phyloP scores from a whole-genome alignment of 2,329 filamentous ascomycete species.

The Uncinocarpus reesii region DNA sequence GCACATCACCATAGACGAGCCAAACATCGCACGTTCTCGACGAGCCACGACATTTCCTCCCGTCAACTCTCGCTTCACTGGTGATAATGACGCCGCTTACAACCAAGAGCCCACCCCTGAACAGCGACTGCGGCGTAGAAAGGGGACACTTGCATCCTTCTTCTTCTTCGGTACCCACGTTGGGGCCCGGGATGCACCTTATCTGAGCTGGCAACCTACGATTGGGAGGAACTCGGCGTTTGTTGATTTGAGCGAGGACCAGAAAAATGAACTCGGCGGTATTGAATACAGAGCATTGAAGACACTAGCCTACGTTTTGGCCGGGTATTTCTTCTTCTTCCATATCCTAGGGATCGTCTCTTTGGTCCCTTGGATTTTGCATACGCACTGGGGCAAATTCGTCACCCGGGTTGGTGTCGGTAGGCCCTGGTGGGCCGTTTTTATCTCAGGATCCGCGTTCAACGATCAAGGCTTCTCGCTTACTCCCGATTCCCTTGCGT shows the following conservation, averaged over 20 bases:
- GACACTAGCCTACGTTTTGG: constrained; percentile 66
- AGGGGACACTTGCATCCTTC: constrained; percentile 22
- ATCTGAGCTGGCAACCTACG: constrained; percentile 88
- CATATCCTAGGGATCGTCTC: constrained; percentile 64
- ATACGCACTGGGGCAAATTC: constrained; percentile 53
- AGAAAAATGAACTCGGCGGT: constrained; percentile 87
- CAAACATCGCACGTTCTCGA: constrained; percentile 29
- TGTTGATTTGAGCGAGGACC: constrained; percentile 73
- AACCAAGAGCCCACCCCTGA: constrained; percentile 20
- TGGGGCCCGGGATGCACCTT: constrained; percentile 54
- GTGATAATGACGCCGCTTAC: constrained; percentile 24
- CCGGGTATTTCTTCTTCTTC: constrained; percentile 73
- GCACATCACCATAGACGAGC: constrained; percentile 42
- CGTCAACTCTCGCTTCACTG: constrained; percentile 29
- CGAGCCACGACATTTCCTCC: constrained; percentile 32
- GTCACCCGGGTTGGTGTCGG: constrained; percentile 54
- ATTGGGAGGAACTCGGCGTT: constrained; percentile 90
- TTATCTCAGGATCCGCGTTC: constrained; percentile 77
- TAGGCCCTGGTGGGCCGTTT: constrained; percentile 82
- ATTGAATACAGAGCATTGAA: constrained; percentile 93
- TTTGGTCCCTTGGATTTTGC: constrained; percentile 69
- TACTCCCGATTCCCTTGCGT: constrained; percentile 87
- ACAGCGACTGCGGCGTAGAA: constrained; percentile 19
- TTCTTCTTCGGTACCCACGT: constrained; percentile 32
- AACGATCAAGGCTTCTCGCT: constrained; percentile 92